phyloP scores from a whole-genome alignment of 1,139 yeast species.

The Yamadazyma spencermartinsiae region DNA sequence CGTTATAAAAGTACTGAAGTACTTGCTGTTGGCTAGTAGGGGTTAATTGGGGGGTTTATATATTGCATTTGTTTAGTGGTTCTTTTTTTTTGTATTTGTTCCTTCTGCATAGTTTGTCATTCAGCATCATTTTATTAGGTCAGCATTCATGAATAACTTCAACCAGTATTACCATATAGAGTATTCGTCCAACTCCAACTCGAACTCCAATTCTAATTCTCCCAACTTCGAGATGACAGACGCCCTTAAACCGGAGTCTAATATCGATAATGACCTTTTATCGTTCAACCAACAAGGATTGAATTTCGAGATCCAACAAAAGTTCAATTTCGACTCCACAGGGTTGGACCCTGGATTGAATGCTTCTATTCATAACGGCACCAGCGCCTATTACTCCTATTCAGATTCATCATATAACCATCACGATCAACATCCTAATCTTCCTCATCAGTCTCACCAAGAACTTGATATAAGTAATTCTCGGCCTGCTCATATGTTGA shows the following conservation, averaged over 20 bases:
- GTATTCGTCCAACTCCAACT: constrained; percentile 6
- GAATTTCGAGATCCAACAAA: constrained; percentile 6
- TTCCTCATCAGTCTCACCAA: constrained; percentile 1
- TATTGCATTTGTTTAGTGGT: constrained; percentile 1
- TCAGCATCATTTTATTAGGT: neutral
- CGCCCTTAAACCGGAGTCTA: neutral
- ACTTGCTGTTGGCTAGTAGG: too few species aligned
- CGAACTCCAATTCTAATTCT: constrained; percentile 8
- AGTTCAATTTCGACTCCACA: neutral
- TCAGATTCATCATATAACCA: constrained; percentile 1
- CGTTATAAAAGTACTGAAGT: too few species aligned
- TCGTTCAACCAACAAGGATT: constrained; percentile 11
- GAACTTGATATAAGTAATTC: neutral
- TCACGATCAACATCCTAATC: neutral
- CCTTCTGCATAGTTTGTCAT: neutral
- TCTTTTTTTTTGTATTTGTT: neutral
- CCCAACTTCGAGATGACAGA: constrained; percentile 4
- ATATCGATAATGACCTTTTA: constrained; percentile 9
- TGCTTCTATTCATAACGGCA: neutral
- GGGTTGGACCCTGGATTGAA: constrained; percentile 1
- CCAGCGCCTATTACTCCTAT: constrained; percentile 2
- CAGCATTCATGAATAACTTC: constrained; percentile 8
- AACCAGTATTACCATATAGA: constrained; percentile 9
- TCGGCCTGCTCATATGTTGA: neutral
- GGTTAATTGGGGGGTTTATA: neutral